Percentiles rank a stretch among this genome's conserved stretches.
Conservation (phyloP, 176 grass and related monocot species). For the Saccharum officinarum region DNA sequence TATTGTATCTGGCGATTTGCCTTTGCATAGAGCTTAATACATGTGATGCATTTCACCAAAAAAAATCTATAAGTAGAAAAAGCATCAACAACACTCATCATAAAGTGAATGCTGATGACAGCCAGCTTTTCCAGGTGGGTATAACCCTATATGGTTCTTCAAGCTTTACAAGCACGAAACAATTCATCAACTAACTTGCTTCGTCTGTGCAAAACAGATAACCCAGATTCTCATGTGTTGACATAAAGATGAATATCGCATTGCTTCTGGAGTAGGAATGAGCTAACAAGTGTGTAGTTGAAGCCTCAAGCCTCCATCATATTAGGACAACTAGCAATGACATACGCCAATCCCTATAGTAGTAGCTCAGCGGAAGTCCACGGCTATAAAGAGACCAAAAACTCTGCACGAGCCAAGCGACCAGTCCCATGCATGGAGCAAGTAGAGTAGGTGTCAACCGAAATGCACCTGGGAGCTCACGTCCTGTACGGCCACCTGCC, state of each 20-base stretch:
- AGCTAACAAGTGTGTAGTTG: conserved; percentile 37
- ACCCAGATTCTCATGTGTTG: conserved; percentile 16
- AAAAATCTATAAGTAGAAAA: no score
- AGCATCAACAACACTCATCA: no score
- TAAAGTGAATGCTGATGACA: background rate
- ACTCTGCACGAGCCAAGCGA: background rate
- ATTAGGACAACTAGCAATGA: conserved; percentile 17
- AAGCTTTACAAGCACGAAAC: conserved; percentile 8
- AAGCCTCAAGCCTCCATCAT: conserved; percentile 41
- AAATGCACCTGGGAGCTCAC: conserved; percentile 32
- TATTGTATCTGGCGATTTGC: no score
- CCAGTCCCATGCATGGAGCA: conserved; percentile 24
- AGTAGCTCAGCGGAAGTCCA: conserved; percentile 1
- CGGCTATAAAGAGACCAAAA: conserved; percentile 33
- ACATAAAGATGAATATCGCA: background rate
- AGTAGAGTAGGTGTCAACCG: conserved; percentile 35
- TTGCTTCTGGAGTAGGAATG: conserved; percentile 32
- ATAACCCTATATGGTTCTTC: background rate
- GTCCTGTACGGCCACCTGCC: conserved; percentile 23
- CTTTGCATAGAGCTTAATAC: no score
- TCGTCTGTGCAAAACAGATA: background rate
- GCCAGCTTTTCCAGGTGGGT: background rate
- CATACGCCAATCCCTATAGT: background rate
- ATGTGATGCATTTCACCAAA: no score
- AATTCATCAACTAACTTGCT: background rate